Evolutionary conservation across 805 yeast species (phyloP).

Genomic region (Zygosaccharomyces siamensis): DNA sequence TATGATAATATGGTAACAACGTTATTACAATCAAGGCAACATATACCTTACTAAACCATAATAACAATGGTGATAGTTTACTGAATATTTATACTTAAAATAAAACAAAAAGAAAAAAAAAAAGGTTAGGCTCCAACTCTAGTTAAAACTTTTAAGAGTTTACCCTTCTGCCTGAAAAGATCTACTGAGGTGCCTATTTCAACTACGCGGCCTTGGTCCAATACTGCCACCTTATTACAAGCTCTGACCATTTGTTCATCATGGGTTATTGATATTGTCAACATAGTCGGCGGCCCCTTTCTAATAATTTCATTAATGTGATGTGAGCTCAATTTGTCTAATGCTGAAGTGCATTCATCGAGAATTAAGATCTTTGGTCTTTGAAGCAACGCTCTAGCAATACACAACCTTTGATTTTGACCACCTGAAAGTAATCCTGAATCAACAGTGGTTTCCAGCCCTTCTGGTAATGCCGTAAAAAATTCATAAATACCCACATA

Average conservation of each 20-base stretch:
- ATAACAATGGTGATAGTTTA: too few relatives aligned
- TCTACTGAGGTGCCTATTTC: conserved; percentile 42
- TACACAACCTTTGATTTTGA: conserved; percentile 78
- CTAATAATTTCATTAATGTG: conserved; percentile 48
- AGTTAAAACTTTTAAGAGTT: conserved; percentile 1
- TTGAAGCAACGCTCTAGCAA: conserved; percentile 75
- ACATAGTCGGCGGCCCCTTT: conserved; percentile 38
- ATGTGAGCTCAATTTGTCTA: conserved; percentile 60
- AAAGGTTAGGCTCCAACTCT: background rate
- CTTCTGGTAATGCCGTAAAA: conserved; percentile 49
- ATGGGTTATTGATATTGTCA: conserved; percentile 69
- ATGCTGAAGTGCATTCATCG: conserved; percentile 88
- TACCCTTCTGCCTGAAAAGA: conserved; percentile 17
- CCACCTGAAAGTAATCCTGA: conserved; percentile 71
- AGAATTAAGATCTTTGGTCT: conserved; percentile 59
- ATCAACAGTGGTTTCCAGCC: conserved; percentile 57
- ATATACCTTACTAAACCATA: background rate
- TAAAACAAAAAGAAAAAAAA: background rate
- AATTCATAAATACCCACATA: conserved; percentile 51
- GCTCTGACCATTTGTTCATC: conserved; percentile 57
- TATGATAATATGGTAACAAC: background rate
- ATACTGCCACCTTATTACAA: conserved; percentile 47
- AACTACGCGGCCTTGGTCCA: conserved; percentile 45
- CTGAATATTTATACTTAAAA: too few relatives aligned
- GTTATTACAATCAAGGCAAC: too few relatives aligned